Percentiles rank a stretch among this genome's conserved stretches.
Conservation (phyloP, 345 rosid genomes). For the Punica granatum region DNA sequence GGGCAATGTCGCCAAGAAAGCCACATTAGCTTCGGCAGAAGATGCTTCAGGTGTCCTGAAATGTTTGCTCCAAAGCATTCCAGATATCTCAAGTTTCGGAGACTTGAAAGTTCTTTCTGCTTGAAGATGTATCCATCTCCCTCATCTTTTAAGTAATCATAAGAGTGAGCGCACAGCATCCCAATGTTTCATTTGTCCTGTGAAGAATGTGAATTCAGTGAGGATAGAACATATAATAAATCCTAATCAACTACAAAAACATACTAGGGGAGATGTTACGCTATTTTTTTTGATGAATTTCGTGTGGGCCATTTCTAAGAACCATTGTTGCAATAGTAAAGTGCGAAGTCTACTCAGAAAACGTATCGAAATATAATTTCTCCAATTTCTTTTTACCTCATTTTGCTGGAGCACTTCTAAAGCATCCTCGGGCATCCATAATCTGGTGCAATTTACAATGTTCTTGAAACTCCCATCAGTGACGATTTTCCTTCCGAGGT, state of each 20-base stretch:
- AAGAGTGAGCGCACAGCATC: not conserved
- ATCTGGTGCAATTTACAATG: not conserved
- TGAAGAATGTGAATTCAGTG: not conserved
- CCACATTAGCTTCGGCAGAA: conserved; percentile 1
- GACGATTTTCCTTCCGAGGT: conserved; percentile 5
- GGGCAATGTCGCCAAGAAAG: not conserved
- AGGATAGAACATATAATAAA: too few relatives aligned
- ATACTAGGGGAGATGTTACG: too few relatives aligned
- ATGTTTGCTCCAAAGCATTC: not conserved
- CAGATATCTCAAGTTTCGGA: not conserved
- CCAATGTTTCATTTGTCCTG: not conserved
- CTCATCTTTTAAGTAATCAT: not conserved
- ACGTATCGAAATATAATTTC: not conserved
- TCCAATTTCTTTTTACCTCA: not conserved
- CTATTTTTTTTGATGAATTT: too few relatives aligned
- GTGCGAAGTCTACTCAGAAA: not conserved
- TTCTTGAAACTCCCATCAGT: not conserved
- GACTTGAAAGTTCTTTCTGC: not conserved
- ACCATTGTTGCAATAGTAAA: not conserved
- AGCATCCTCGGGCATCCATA: not conserved
- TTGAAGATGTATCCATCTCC: too few relatives aligned
- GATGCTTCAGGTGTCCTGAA: not conserved
- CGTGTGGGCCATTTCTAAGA: too few relatives aligned
- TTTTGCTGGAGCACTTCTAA: not conserved
- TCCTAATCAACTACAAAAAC: too few relatives aligned